Conservation (phyloP, 306 rosid genomes). For the Medicago truncatula region MtrunA17r5.0-ANR NC_053048.1:46464001-46464500, state of each 20-base stretch:
- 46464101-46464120: constrained; percentile 46
- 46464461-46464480: neutral
- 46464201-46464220: neutral
- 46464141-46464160: constrained; percentile 41
- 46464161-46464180: neutral
- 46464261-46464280: neutral
- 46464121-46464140: constrained; percentile 55
- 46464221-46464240: neutral
- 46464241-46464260: neutral
- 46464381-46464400: neutral
- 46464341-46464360: neutral
- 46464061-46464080: constrained; percentile 39
- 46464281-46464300: neutral
- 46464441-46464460: constrained; percentile 6
- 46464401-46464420: constrained; percentile 5
- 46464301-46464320: neutral
- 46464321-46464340: neutral
- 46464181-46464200: neutral
- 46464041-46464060: neutral
- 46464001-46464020: neutral
- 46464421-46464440: constrained; percentile 11
- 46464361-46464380: neutral
- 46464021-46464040: neutral
- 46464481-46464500: neutral
- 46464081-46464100: constrained; percentile 57